Evolutionary conservation across 495 filamentous ascomycete genomes (phyloP).

Genomic region (Oidiodendron maius): DNA sequence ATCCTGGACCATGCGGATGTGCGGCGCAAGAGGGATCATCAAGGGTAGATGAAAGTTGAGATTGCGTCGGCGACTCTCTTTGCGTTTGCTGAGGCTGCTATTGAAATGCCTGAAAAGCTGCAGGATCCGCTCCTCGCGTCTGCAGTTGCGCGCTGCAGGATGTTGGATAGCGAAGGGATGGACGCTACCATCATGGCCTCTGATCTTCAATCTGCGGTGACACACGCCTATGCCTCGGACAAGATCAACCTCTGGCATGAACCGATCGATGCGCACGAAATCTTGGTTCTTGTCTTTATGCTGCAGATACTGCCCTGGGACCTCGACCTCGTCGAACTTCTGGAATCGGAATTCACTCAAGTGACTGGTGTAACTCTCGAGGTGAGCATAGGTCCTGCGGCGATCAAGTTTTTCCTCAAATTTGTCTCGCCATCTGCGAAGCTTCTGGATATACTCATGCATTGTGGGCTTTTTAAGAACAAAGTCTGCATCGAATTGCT

Average conservation of each 20-base stretch:
- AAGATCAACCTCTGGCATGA: slow-evolving; percentile 89
- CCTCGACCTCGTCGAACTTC: slow-evolving; percentile 97
- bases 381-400: slow-evolving; percentile 55
- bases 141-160: slow-evolving; percentile 82
- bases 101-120: slow-evolving; percentile 99
- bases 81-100: slow-evolving; percentile 77
- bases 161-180: slow-evolving; percentile 95
- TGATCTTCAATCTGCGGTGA: slow-evolving; percentile 87
- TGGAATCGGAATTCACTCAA: slow-evolving; percentile 95
- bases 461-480: slow-evolving; percentile 89
- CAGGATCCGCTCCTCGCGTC: slow-evolving; percentile 88
- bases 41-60: slow-evolving; percentile 92
- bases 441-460: slow-evolving; percentile 95
- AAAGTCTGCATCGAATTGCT: slow-evolving; percentile 94
- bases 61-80: slow-evolving; percentile 89
- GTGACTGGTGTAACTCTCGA: slow-evolving; percentile 80
- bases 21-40: slow-evolving; percentile 89
- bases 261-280: slow-evolving; percentile 93
- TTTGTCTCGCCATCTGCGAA: slow-evolving; percentile 92
- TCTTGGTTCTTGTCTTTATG: slow-evolving; percentile 98
- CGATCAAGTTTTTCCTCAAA: slow-evolving; percentile 97
- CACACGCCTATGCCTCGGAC: slow-evolving; percentile 83
- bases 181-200: slow-evolving; percentile 94
- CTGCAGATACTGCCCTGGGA: slow-evolving; percentile 93
- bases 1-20: slow-evolving; percentile 89